A percentile compares a stretch with the other conserved stretches of the same genome.
phyloP scores from a whole-genome alignment of 148 eudicot genomes.

The Vaccinium corymbosum region DNA sequence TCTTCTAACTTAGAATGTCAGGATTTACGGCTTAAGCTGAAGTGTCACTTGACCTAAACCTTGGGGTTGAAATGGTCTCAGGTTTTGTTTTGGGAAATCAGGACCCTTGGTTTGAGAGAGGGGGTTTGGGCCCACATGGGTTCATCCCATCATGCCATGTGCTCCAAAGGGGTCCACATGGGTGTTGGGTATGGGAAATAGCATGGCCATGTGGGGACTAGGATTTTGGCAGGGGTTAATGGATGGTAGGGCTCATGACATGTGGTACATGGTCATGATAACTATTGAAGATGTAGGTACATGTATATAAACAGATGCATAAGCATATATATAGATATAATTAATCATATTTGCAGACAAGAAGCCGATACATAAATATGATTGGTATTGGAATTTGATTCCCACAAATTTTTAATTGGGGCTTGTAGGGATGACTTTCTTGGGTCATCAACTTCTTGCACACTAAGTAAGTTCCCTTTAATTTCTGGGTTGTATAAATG shows the following conservation, averaged over 20 bases:
- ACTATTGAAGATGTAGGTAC: not conserved
- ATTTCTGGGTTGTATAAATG: too few species aligned
- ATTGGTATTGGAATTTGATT: not conserved
- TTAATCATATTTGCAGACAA: not conserved
- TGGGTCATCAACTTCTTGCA: not conserved
- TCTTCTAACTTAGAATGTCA: too few species aligned
- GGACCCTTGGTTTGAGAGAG: conserved; percentile 13
- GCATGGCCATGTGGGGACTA: conserved; percentile 32
- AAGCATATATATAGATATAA: not conserved
- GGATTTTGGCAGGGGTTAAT: conserved; percentile 4
- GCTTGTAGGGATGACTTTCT: not conserved
- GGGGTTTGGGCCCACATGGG: not conserved
- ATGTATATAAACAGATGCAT: not conserved
- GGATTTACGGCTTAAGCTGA: too few species aligned
- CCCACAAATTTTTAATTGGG: not conserved
- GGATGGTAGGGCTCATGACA: conserved; percentile 8
- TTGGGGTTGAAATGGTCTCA: not conserved
- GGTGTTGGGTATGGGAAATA: conserved; percentile 27
- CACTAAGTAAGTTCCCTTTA: not conserved
- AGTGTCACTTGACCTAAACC: too few species aligned
- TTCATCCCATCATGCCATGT: conserved; percentile 21
- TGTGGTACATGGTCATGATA: conserved; percentile 1
- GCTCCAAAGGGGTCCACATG: conserved; percentile 33
- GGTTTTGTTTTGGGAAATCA: conserved; percentile 17
- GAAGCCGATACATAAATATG: not conserved